These are phyloP conservation scores for Paramecium caudatum DNA, from an alignment of 73 alveolate species.

Conservation along the genomic window DNA sequence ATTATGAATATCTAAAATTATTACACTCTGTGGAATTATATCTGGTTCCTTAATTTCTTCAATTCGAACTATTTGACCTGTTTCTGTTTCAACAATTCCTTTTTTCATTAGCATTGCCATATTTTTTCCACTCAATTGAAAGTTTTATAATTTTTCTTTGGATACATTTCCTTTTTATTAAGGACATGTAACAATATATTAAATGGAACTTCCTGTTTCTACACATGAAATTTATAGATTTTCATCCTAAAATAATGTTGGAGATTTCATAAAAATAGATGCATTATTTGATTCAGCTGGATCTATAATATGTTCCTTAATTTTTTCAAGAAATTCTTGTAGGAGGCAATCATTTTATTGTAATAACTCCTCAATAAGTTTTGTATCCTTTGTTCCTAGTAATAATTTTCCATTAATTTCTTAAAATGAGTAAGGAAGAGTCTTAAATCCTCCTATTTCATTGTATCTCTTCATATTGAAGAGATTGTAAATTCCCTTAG, in stretches of 20 bases:
- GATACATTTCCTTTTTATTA: background rate
- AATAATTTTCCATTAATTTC: constrained; percentile 37
- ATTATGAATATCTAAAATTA: constrained; percentile 29
- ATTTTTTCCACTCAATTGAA: background rate
- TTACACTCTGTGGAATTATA: background rate
- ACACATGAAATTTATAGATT: background rate
- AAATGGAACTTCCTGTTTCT: background rate
- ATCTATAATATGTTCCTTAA: constrained; percentile 40
- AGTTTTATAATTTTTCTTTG: constrained; percentile 11
- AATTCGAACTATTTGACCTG: background rate
- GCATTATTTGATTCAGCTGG: constrained; percentile 59
- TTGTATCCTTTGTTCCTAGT: constrained; percentile 16
- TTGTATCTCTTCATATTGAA: constrained; percentile 49
- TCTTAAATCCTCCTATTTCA: constrained; percentile 63
- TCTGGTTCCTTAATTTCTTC: constrained; percentile 17
- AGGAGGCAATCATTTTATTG: background rate
- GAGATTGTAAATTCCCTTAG: constrained; percentile 17
- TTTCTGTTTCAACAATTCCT: constrained; percentile 1
- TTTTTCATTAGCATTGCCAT: constrained; percentile 2
- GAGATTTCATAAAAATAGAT: background rate
- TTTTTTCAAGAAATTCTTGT: constrained; percentile 24
- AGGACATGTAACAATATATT: background rate
- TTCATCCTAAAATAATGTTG: background rate
- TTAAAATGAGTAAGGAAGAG: constrained; percentile 32
- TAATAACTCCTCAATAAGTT: constrained; percentile 6